Evolutionary conservation across 2,329 filamentous ascomycete genomes (phyloP), one percentile per base, ranked within the genome.

Genomic region (Coniochaeta ligniaria): DNA sequence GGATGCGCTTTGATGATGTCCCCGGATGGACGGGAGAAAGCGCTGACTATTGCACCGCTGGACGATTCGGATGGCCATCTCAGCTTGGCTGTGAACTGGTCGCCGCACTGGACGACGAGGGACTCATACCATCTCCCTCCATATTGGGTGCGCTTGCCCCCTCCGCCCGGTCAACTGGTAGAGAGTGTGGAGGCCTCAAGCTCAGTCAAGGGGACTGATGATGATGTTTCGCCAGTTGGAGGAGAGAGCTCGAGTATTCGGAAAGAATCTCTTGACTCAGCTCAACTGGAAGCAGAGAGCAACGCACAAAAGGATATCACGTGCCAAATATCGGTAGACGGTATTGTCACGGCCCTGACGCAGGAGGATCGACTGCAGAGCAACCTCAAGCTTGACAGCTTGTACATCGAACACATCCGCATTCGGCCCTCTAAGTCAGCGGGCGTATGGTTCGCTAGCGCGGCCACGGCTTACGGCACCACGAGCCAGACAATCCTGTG

Each of bases 51-150:
- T 36, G 82, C 79, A 3, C 77, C 83, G 1, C 71, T 84, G 9
- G 80, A 86, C 61, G 83, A 86, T 64, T 84, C 83, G 0, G 84
- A 87, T 64, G 84, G 84, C 0, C 77, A 86, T 65, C 69, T 87
- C 16, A 86, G 83, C 5, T 70, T 87, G 36, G 77, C 80, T 1
- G 79, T 85, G 0, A 71, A 74, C n/a, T 88, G 84, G 84, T 76
- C 79, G 8, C 75, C 75, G 17, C 71, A 75, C 11, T 85, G 83
- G 82, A 83, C 79, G 1, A 78, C 75, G 8, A 76, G 84, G 54
- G 78, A 81, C 63, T 76, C 76, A 22, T 73, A 73, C 0, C 79
- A 82, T 36, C 67, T 87, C 6, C 84, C 85, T 2, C 84, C 84
- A 0, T 86, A 86, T 64, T 87, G 84, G 84, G 77, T 83, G 26